Base-by-base conservation (phyloP, 441 rosid genomes). In the Jatropha podagrica region DNA sequence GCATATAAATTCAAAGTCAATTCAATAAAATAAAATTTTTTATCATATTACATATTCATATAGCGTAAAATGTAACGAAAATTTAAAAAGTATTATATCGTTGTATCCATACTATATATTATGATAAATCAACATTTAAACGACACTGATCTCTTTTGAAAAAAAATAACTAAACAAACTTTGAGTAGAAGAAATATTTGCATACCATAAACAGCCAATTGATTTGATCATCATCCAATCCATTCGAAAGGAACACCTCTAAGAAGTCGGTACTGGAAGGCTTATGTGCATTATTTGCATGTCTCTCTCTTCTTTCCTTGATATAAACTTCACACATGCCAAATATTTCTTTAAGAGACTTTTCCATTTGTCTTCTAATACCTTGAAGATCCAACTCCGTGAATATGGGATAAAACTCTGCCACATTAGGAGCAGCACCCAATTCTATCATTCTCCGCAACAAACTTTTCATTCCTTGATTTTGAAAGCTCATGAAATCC, bases 301-400 rank as follows among this genome's bases (percentile, higher is more conserved):
- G 61, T 40, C 60, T 56, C 32, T 73, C 70, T 74, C 81, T 79
- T 51, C 85, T 72, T 66, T 82, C 74, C 40, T 37, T 72, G 12
- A 80, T 65, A 4, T 48, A 5, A 23, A 32, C 40, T 15, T 67
- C 74, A 85, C 85, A 85, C 1, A 72, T 49, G 0, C 15, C 60
- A 12, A 61, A 58, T 65, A 78, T 44, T 67, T 75, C 56, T 23
- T 46, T n/a, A 4, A 42, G 18, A 61, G 69, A 62, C 4, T 70
- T 26, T 0, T 18, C 26, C 40, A 18, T 8, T 26, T 71, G 69
- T 52, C 8, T 80, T 12, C 55, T 70, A 2, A 82, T 51, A 11
- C 83, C 77, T 65, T 78, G 85, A 54, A 72, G 73, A 75, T 82
- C 87, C 13, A 80, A 71, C 4, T 51, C 32, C 0, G 62, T 63